Base-by-base conservation (phyloP, 2,329 filamentous ascomycete genomes). In the Ampelomyces quisqualis region DNA sequence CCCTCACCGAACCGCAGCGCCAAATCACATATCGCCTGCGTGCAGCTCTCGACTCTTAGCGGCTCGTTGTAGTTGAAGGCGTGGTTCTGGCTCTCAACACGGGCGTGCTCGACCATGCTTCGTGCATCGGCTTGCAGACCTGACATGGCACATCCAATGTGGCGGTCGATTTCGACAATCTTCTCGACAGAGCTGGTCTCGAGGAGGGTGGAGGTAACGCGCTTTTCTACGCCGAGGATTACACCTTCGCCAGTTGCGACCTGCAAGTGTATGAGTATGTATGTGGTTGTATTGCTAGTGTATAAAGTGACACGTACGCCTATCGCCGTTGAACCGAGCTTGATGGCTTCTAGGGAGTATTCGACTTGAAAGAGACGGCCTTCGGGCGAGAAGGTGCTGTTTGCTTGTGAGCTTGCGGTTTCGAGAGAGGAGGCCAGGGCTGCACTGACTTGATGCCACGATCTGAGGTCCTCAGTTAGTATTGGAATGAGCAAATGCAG, bases 311-410 rank as follows among this genome's bases (percentile, higher is more conserved):
- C 15, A 20, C 75, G 47, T 77, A 84, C 90, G 62, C 93, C 93
- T 75, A 98, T 98, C 67, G 93, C 93, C 59, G 93, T 98, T 64
- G 88, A 95, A 59, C 93, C 93, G 58, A 97, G 88, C 79, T 98
- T 98, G 82, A 98, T 98, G 73, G 93, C 93, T 79, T 98, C 93
- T 72, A 98, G 86, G 46, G 93, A 97, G 83, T 98, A 98, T 86
- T 98, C 93, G 78, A 98, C 93, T 78, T 98, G 93, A 82, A 98
- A 98, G 72, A 98, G 88, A 74, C 93, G 93, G 67, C 93, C 93
- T 81, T 98, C 93, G 48, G 93, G 93, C 62, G 93, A 98, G 82
- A 98, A 98, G 81, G 93, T 98, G 81, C 88, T 94, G 69, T 38
- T 34, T 10, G 34, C 38, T 34, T 49, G 58, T 67, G 48, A 67